Conservation (phyloP, 2,329 filamentous ascomycete species). For the Fusarium coffeatum region DNA sequence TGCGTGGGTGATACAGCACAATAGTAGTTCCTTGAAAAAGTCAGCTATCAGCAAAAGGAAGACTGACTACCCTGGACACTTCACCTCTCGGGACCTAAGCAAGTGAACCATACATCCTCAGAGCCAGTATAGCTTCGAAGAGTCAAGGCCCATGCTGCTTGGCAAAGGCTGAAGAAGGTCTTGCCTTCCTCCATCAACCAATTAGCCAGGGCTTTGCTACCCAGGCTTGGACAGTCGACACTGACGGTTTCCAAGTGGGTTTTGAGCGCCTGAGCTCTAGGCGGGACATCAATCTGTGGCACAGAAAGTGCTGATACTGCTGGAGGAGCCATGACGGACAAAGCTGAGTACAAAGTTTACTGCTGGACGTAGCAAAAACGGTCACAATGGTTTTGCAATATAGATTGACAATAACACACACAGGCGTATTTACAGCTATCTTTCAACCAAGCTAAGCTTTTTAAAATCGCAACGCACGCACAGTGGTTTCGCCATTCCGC, state of each 20-base stretch:
- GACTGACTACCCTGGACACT: background rate
- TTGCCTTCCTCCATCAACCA: background rate
- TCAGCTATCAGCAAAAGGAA: background rate
- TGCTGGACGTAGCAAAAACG: too few species aligned
- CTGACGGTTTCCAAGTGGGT: background rate
- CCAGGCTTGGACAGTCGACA: background rate
- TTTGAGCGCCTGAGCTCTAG: background rate
- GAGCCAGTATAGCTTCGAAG: constrained; percentile 10
- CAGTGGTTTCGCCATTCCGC: too few species aligned
- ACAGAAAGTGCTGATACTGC: background rate
- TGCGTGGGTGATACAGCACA: background rate
- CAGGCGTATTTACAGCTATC: background rate
- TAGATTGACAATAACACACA: background rate
- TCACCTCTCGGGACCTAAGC: background rate
- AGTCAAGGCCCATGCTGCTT: background rate
- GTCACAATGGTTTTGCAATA: background rate
- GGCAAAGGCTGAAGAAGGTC: background rate
- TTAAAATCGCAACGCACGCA: background rate
- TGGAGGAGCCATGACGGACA: background rate
- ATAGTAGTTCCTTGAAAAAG: background rate
- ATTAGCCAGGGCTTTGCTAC: background rate
- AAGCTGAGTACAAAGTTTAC: background rate
- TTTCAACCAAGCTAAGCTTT: background rate
- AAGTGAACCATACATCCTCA: constrained; percentile 1
- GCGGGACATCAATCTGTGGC: background rate